A percentile compares a stretch with the other conserved stretches of the same genome.
These are phyloP conservation scores for Escovopsis weberi DNA, from an alignment of 2,329 filamentous ascomycete genomes.

Conservation along the genomic window DNA sequence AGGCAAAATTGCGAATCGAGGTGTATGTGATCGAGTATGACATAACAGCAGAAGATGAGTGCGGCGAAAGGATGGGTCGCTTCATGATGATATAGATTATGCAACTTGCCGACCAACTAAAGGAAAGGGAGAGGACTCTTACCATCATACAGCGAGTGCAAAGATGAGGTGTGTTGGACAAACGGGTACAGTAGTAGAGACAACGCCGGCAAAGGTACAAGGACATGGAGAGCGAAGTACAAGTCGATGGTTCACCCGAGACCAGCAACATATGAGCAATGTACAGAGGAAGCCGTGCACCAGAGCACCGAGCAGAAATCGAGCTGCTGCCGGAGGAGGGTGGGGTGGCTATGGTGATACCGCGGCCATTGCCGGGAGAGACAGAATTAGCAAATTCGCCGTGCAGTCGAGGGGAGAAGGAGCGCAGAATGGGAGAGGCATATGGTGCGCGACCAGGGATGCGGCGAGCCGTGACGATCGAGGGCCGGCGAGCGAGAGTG, in stretches of 20 bases:
- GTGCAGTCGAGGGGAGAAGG: constrained; percentile 12
- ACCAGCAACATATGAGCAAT: constrained; percentile 16
- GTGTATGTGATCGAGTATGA: constrained; percentile 12
- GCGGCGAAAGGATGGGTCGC: constrained; percentile 13
- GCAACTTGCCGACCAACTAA: constrained; percentile 25
- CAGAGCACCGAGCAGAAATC: constrained; percentile 14
- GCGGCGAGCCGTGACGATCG: constrained; percentile 10
- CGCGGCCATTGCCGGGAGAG: constrained; percentile 18
- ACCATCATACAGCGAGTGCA: constrained; percentile 30
- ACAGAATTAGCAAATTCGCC: constrained; percentile 13
- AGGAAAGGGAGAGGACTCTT: constrained; percentile 24
- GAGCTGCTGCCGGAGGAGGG: constrained; percentile 17
- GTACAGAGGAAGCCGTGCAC: constrained; percentile 12
- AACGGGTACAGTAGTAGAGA: constrained; percentile 17
- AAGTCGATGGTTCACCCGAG: constrained; percentile 18
- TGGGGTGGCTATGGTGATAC: constrained; percentile 21
- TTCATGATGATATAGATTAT: constrained; percentile 29
- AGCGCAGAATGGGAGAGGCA: constrained; percentile 10
- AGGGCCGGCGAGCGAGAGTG: constrained; percentile 6
- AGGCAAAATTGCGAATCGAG: constrained; percentile 6
- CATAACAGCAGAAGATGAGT: constrained; percentile 7
- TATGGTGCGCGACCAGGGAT: constrained; percentile 7
- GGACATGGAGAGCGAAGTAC: constrained; percentile 20
- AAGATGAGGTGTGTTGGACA: constrained; percentile 25
- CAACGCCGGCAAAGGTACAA: constrained; percentile 20